phyloP scores from a whole-genome alignment of 257 asterid genomes.

The Osmanthus fragrans region DNA sequence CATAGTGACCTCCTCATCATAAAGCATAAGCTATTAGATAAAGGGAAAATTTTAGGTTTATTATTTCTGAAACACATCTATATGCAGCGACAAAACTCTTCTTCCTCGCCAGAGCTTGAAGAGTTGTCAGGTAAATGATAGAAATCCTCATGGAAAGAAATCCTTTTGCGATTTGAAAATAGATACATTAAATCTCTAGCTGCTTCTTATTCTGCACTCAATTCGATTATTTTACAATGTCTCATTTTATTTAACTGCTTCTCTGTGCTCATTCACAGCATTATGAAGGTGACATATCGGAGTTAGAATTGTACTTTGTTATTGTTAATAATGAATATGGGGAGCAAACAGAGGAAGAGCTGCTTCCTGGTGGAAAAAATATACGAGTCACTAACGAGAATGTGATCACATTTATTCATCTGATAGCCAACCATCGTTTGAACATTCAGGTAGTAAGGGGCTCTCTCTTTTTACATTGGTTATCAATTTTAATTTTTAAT shows the following conservation, averaged over 20 bases:
- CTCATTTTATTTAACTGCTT: conserved; percentile 17
- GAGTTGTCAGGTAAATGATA: background rate
- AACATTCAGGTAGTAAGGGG: conserved; percentile 68
- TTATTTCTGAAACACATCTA: background rate
- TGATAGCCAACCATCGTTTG: conserved; percentile 91
- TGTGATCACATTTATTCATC: conserved; percentile 90
- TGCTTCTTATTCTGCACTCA: conserved; percentile 15
- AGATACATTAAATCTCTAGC: conserved; percentile 6
- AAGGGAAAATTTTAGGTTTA: background rate
- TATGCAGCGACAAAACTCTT: background rate
- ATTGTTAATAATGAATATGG: conserved; percentile 91
- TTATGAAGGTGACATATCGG: conserved; percentile 70
- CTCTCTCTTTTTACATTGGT: conserved; percentile 7
- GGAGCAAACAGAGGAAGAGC: conserved; percentile 93
- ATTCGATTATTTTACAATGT: conserved; percentile 8
- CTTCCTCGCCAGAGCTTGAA: background rate
- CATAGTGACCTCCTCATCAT: background rate
- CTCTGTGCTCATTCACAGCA: conserved; percentile 57
- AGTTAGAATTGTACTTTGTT: conserved; percentile 85
- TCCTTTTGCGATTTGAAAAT: background rate
- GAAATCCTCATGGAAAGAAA: background rate
- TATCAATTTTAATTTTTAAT: background rate
- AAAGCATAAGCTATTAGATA: background rate
- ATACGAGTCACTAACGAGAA: conserved; percentile 82
- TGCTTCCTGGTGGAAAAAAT: conserved; percentile 84